These are phyloP conservation scores for Ministeria vibrans DNA, from an alignment of 78 protist genomes.

Conservation along the genomic window DNA sequence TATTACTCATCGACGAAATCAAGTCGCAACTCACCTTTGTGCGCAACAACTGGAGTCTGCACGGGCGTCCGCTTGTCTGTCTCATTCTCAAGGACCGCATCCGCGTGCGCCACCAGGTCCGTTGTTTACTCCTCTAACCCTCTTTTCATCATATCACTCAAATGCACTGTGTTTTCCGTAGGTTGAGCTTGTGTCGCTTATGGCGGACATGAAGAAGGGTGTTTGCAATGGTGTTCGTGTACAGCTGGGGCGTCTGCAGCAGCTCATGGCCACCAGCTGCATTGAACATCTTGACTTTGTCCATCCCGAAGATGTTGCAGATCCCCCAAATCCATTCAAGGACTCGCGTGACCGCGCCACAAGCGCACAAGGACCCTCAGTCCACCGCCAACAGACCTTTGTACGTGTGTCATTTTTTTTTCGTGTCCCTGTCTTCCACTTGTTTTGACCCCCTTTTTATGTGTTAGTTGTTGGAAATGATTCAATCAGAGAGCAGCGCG, in stretches of 20 bases:
- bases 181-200: conserved; percentile 8
- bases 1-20: conserved; percentile 3
- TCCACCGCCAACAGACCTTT: too few relatives aligned
- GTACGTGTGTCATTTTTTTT: too few relatives aligned
- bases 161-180: too few relatives aligned
- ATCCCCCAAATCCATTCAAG: not conserved
- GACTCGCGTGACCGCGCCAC: not conserved
- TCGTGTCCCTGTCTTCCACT: not conserved
- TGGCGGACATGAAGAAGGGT: not conserved
- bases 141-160: too few relatives aligned
- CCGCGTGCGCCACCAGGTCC: not conserved
- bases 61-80: conserved; percentile 4
- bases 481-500: not conserved
- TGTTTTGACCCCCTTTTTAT: not conserved
- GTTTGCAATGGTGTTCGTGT: conserved; percentile 5
- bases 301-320: not conserved
- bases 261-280: conserved; percentile 1
- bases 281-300: conserved; percentile 7
- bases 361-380: not conserved
- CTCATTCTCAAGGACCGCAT: not conserved
- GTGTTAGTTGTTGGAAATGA: not conserved
- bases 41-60: conserved; percentile 12
- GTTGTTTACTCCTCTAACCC: not conserved
- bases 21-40: conserved; percentile 7
- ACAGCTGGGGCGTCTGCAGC: conserved; percentile 19